These are phyloP conservation scores for Penicillium sp. DNA, from an alignment of 2,329 filamentous ascomycete genomes.

Conservation along the genomic window DNA sequence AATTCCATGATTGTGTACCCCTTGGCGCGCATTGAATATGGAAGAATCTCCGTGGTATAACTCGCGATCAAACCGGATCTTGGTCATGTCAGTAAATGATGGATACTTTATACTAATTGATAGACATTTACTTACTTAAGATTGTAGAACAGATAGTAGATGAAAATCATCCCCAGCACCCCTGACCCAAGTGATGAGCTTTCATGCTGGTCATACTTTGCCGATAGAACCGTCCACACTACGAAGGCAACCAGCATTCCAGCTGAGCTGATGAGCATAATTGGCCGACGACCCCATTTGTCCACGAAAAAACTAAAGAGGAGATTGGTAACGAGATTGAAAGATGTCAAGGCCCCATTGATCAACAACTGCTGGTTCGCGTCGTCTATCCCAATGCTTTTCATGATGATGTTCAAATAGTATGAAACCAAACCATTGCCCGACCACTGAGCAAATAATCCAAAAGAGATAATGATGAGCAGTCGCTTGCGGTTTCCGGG, in stretches of 20 bases:
- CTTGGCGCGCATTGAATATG: conserved; percentile 51
- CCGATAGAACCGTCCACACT: conserved; percentile 44
- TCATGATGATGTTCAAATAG: conserved; percentile 41
- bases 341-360: conserved; percentile 44
- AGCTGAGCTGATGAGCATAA: conserved; percentile 44
- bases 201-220: conserved; percentile 33
- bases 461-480: conserved; percentile 54
- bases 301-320: conserved; percentile 43
- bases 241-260: conserved; percentile 49
- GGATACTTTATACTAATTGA: too few relatives aligned
- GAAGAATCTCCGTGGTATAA: conserved; percentile 51
- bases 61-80: conserved; percentile 33
- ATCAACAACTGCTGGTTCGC: conserved; percentile 42
- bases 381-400: conserved; percentile 39
- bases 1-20: conserved; percentile 44
- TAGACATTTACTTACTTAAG: not conserved
- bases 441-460: conserved; percentile 59
- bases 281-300: conserved; percentile 43
- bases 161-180: conserved; percentile 46
- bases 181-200: conserved; percentile 35
- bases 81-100: not conserved
- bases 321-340: conserved; percentile 40
- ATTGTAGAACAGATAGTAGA: conserved; percentile 45
- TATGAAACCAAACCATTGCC: conserved; percentile 50
- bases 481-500: conserved; percentile 56